Conservation (phyloP, 1,139 yeast genomes). For the Trichomonascaceae sp. region DNA sequence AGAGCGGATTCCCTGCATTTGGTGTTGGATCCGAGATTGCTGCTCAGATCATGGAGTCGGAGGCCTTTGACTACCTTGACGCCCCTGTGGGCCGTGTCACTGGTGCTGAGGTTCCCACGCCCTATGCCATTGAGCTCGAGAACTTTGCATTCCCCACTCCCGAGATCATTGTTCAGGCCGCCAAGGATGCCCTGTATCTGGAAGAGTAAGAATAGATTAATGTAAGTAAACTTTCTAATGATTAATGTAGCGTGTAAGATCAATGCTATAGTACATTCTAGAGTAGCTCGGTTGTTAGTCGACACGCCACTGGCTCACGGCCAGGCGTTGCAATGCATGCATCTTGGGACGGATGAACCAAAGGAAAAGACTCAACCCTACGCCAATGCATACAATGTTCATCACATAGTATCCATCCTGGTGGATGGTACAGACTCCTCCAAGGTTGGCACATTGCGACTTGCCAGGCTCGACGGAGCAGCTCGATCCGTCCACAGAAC, state of each 20-base stretch:
- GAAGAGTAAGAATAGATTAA: slow-evolving; percentile 22
- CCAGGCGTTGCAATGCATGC: slow-evolving; percentile 45
- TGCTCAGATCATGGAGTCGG: slow-evolving; percentile 97
- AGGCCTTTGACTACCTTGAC: slow-evolving; percentile 95
- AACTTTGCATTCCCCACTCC: slow-evolving; percentile 98
- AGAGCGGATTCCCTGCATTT: slow-evolving; percentile 95
- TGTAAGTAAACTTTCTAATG: slow-evolving; percentile 2
- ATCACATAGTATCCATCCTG: slow-evolving; percentile 81
- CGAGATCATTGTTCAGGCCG: slow-evolving; percentile 81
- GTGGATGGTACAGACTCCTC: slow-evolving; percentile 42
- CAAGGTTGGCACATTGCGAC: slow-evolving; percentile 36
- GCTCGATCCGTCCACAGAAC: slow-evolving; percentile 33
- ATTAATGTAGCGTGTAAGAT: slow-evolving; percentile 1
- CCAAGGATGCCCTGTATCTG: slow-evolving; percentile 76
- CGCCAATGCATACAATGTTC: slow-evolving; percentile 51
- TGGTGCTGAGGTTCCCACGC: slow-evolving; percentile 99
- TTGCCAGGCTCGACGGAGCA: slow-evolving; percentile 33
- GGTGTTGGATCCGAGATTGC: slow-evolving; percentile 98
- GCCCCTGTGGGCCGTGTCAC: slow-evolving; percentile 98
- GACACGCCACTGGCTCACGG: slow-evolving; percentile 60
- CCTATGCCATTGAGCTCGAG: slow-evolving; percentile 93
- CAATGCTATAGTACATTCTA: not conserved
- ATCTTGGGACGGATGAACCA: slow-evolving; percentile 54
- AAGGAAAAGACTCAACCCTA: slow-evolving; percentile 57
- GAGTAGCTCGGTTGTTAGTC: slow-evolving; percentile 5